Percentiles rank a stretch among this genome's conserved stretches.
These are phyloP conservation scores for Gaeumannomyces tritici DNA, from an alignment of 2,329 filamentous ascomycete species.

Conservation along the genomic window DNA sequence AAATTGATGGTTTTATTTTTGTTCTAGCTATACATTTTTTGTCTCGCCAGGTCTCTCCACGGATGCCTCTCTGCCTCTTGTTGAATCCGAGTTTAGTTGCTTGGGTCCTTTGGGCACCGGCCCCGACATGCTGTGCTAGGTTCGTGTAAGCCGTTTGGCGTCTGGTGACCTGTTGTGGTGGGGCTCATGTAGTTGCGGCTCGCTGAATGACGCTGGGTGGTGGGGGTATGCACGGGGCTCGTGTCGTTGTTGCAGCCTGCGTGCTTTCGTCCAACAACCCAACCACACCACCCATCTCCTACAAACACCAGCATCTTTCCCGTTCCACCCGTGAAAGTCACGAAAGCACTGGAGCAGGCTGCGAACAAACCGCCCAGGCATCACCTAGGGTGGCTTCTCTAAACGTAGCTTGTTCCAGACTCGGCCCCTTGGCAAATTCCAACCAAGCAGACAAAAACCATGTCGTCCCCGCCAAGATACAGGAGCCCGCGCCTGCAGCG, in stretches of 20 bases:
- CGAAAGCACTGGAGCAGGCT: background rate
- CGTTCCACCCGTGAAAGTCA: background rate
- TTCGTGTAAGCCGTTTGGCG: too few species aligned
- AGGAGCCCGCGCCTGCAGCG: constrained; percentile 1
- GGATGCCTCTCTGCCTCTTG: too few species aligned
- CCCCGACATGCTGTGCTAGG: background rate
- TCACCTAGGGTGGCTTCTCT: too few species aligned
- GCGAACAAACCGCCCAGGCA: background rate
- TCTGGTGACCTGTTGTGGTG: background rate
- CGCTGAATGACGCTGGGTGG: background rate
- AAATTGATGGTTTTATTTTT: constrained; percentile 1
- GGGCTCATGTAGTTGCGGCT: background rate
- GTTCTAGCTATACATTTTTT: background rate
- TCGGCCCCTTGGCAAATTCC: background rate
- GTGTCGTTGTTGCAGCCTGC: background rate
- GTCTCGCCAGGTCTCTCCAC: background rate
- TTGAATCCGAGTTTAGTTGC: too few species aligned
- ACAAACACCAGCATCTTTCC: background rate
- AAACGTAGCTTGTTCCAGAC: background rate
- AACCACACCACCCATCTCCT: background rate
- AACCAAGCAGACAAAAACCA: background rate
- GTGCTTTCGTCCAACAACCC: background rate
- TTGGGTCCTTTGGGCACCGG: background rate
- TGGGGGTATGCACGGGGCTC: too few species aligned
- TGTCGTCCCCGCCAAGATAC: constrained; percentile 2